Base-by-base conservation (phyloP, 148 eudicot genomes). In the Cornus suecica region DNA sequence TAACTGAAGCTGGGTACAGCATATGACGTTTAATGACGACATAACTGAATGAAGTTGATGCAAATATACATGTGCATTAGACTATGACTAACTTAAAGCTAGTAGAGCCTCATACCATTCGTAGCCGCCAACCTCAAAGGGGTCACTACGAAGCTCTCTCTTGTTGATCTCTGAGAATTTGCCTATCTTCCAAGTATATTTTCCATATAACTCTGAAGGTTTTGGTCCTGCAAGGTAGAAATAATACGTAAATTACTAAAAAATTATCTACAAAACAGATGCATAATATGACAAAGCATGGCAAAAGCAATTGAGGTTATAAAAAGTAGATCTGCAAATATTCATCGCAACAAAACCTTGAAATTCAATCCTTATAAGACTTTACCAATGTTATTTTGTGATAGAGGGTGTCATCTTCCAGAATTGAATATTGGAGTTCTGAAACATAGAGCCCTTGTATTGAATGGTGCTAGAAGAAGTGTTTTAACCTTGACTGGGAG, bases 81-180 rank as follows among this genome's bases (percentile, higher is more conserved):
- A 14, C 62, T 20, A 58, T 14, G 2, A 52, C 13, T 18, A 58
- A 58, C 24, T 58, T 1, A 20, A 52, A 14, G 62, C 6, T n/a
- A 20, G 20, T 20, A 22, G 24, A n/a, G 23, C 76, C 54, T 24
- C 91, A 83, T 75, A 92, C 98, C 97, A 94, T 86, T 90, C 92
- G 85, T 88, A 90, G 85, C 93, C 94, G 23, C 98, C 98, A 81
- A 88, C 87, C 83, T 90, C 95, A 90, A 94, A 94, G 68, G 84
- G 85, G 82, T 83, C 81, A 79, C 98, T 90, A 27, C 90, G 88
- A 77, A 89, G 92, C 84, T 93, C 98, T 88, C 97, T 86, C 85
- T 92, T 92, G 89, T 83, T 94, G 45, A 92, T 88, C 73, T 90
- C 87, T 31, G 98, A 92, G 80, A 89, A 94, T 37, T 88, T 90